Conservation (phyloP, 2,329 filamentous ascomycete species). For the Fusarium napiforme region DNA sequence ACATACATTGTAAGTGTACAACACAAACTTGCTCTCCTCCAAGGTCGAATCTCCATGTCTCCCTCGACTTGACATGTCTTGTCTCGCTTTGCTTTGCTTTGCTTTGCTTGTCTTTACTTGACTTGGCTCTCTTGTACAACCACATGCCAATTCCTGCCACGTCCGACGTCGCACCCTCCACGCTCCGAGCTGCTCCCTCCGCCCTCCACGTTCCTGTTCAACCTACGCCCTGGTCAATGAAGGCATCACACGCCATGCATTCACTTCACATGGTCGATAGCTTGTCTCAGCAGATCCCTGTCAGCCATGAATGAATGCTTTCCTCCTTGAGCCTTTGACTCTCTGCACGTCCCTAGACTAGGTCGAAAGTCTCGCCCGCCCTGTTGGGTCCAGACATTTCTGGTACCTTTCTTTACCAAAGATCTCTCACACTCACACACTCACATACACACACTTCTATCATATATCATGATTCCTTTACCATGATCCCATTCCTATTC, state of each 20-base stretch:
- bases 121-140: conserved; percentile 25
- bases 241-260: conserved; percentile 36
- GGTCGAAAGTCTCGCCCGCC: conserved; percentile 17
- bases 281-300: conserved; percentile 34
- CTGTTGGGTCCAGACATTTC: conserved; percentile 33
- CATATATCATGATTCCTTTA: conserved; percentile 29
- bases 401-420: conserved; percentile 23
- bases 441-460: conserved; percentile 7
- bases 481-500: conserved; percentile 17
- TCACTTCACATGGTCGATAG: conserved; percentile 31
- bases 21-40: conserved; percentile 26
- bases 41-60: conserved; percentile 27
- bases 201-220: conserved; percentile 37
- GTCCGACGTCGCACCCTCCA: conserved; percentile 39
- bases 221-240: conserved; percentile 34
- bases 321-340: conserved; percentile 27
- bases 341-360: conserved; percentile 11
- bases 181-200: conserved; percentile 22
- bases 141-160: conserved; percentile 39
- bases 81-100: not conserved
- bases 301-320: conserved; percentile 15
- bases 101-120: not conserved
- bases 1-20: conserved; percentile 54
- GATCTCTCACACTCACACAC: conserved; percentile 17
- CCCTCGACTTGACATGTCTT: conserved; percentile 5